Base-by-base conservation (phyloP, 1,139 yeast species). In the Debaryomyces coudertii region DNA sequence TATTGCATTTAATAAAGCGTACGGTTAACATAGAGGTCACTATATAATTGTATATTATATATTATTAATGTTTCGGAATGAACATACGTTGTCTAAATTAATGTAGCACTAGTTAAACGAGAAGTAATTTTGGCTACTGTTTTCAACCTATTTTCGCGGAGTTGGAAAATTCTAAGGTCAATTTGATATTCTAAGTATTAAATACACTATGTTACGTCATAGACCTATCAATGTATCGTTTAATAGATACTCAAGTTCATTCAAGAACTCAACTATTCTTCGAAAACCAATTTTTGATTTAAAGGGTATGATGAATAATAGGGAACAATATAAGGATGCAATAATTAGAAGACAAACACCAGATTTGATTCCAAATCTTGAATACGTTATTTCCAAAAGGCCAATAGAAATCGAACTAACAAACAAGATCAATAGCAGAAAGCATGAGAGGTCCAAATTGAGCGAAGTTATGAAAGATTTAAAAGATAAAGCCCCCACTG, bases 281-380 rank as follows among this genome's bases (percentile, higher is more conserved):
- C 60, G 52, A 57, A 68, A 62, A 45, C 83, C 87, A 0, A 71
- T 69, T 16, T 73, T 73, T 50, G 83, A 85, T 54, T 63, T 80
- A 46, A 79, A 76, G 55, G 57, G 63, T 0, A 71, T 86, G 2
- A 57, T 79, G 2, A 57, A 60, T 1, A 65, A 76, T 34, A 54
- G 74, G 2, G 66, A 65, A 1, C 57, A 50, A 23, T 79, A 77
- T 53, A 60, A 71, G 24, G 70, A 68, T 2, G 76, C 84, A n/a
- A 71, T 85, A 1, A 52, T 54, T 3, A 65, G 77, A 44, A 69
- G 93, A 51, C 70, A 73, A 55, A 71, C 45, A 54, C 65, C 53
- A 48, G 63, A 45, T 49, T 63, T 42, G 37, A 62, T 45, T 44
- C 53, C 61, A 3, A 56, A 65, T 42, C 63, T 85, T 28, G 59